Percentiles rank a stretch among this genome's conserved stretches.
Conservation (phyloP, 768 basidiomycete genomes). For the Harrya chromipes region DNA sequence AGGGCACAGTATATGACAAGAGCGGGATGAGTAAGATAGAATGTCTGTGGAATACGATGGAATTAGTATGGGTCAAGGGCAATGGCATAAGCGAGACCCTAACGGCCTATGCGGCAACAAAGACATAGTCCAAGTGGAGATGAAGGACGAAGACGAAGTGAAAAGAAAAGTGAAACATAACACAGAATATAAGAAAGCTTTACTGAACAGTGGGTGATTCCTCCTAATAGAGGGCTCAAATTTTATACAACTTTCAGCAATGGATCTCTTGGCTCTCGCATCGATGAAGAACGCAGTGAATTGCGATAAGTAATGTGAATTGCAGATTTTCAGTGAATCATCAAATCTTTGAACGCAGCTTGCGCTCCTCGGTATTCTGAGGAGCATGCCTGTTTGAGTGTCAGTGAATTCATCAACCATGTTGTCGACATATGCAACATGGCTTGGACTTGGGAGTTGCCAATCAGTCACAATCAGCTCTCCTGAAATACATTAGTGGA, state of each 20-base stretch:
- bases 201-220: too few relatives aligned
- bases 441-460: constrained; percentile 16
- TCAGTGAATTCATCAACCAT: constrained; percentile 54
- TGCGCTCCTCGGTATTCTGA: constrained; percentile 74
- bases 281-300: constrained; percentile 81
- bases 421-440: not conserved
- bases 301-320: constrained; percentile 82
- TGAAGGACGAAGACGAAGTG: too few relatives aligned
- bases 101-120: too few relatives aligned
- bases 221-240: too few relatives aligned
- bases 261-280: constrained; percentile 76
- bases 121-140: too few relatives aligned
- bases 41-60: too few relatives aligned
- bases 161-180: too few relatives aligned
- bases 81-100: too few relatives aligned
- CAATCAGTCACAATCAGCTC: constrained; percentile 3
- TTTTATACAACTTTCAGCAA: constrained; percentile 48
- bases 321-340: constrained; percentile 56
- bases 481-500: constrained; percentile 14
- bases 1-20: too few relatives aligned
- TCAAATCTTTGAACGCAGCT: constrained; percentile 83
- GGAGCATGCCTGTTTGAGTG: constrained; percentile 77
- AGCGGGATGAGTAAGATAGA: too few relatives aligned
- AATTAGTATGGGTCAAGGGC: too few relatives aligned
- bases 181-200: not conserved